phyloP scores from a whole-genome alignment of 345 rosid genomes.

The Physaria fendleri region DNA sequence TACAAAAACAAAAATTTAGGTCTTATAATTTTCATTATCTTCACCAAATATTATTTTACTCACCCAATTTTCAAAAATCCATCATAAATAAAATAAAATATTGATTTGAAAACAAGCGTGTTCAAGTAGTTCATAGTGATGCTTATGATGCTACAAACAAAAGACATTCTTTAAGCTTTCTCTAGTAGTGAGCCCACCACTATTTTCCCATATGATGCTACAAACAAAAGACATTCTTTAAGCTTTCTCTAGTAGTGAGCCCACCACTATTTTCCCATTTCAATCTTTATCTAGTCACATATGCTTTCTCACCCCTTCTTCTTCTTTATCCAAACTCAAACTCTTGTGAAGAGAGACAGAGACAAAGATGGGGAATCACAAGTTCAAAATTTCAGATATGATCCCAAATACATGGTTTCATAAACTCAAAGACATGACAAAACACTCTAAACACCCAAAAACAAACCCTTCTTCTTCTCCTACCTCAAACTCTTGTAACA shows the following conservation, averaged over 20 bases:
- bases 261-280: constrained; percentile 12
- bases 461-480: constrained; percentile 11
- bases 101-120: constrained; percentile 5
- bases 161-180: constrained; percentile 15
- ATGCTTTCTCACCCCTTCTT: too few relatives aligned
- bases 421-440: constrained; percentile 62
- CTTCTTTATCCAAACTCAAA: too few relatives aligned
- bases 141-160: constrained; percentile 16
- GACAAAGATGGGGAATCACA: constrained; percentile 51
- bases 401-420: constrained; percentile 75
- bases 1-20: background rate
- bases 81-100: background rate
- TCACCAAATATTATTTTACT: background rate
- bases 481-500: constrained; percentile 11
- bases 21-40: background rate
- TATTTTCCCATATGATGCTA: constrained; percentile 15
- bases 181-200: background rate
- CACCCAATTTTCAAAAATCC: background rate
- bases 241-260: background rate
- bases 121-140: constrained; percentile 20
- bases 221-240: constrained; percentile 15
- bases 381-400: constrained; percentile 56
- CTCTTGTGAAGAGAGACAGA: background rate
- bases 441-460: constrained; percentile 17
- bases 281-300: constrained; percentile 2